Conservation (phyloP, 306 rosid species). For the Fragaria nilgerrensis region DNA sequence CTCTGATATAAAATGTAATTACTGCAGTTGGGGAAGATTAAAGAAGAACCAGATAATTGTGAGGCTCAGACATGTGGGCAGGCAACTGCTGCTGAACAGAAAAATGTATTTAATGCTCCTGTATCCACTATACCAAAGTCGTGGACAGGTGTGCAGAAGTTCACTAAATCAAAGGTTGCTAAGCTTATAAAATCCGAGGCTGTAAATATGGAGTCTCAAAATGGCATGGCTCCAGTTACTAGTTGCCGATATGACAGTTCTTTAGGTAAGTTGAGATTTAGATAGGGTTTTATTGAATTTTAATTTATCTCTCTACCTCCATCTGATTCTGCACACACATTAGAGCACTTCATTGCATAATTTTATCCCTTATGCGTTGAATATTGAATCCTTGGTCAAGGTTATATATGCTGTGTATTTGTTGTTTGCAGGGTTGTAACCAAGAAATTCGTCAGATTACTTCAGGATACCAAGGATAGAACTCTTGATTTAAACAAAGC, state of each 20-base stretch:
- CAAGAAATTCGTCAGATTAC: conserved; percentile 64
- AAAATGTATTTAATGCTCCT: conserved; percentile 25
- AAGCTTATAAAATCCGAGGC: conserved; percentile 45
- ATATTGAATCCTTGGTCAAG: neutral
- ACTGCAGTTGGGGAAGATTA: conserved; percentile 47
- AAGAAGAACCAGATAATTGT: conserved; percentile 28
- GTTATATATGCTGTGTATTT: conserved; percentile 10
- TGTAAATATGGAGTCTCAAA: conserved; percentile 36
- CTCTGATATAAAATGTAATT: conserved; percentile 2
- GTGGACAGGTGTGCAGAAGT: conserved; percentile 27
- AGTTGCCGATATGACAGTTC: conserved; percentile 76
- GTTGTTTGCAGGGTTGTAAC: conserved; percentile 68
- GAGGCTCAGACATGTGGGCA: conserved; percentile 26
- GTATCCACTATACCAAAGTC: conserved; percentile 27
- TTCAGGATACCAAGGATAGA: conserved; percentile 64
- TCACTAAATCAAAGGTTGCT: conserved; percentile 39
- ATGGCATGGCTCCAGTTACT: conserved; percentile 33
- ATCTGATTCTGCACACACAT: neutral
- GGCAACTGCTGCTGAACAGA: conserved; percentile 22
- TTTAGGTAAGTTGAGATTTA: conserved; percentile 53
- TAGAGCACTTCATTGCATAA: neutral
- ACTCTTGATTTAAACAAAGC: conserved; percentile 71
- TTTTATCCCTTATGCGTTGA: neutral
- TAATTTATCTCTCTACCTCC: conserved; percentile 7
- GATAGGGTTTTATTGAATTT: neutral